A percentile compares a stretch with the other conserved stretches of the same genome.
Evolutionary conservation across 371 early-diverging fungal species (phyloP).

Genomic region (Parasitella parasitica): DNA sequence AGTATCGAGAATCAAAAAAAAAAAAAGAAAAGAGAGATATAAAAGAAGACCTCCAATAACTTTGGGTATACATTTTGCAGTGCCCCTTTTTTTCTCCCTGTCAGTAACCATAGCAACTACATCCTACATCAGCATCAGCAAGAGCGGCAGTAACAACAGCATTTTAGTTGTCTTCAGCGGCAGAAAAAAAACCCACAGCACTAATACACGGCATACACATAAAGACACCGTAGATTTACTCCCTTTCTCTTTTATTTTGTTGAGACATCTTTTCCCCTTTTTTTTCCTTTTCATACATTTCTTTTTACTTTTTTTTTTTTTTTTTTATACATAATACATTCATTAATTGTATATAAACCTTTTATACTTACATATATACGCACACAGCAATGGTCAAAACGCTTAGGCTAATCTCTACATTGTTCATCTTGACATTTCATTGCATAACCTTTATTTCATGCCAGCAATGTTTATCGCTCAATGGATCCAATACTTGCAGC

Average conservation of each 20-base stretch:
- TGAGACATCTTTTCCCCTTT: not conserved
- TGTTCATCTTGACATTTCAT: not conserved
- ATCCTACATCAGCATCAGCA: not conserved
- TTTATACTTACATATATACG: not conserved
- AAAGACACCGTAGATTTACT: not conserved
- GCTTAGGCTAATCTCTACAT: not conserved
- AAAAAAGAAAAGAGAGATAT: not conserved
- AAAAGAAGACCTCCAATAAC: not conserved
- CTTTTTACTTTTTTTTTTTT: not conserved
- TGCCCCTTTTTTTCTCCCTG: conserved; percentile 2
- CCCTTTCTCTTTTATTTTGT: not conserved
- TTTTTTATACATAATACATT: not conserved
- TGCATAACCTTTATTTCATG: not conserved
- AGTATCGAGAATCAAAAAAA: not conserved
- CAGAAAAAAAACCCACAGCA: not conserved
- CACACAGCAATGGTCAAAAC: not conserved
- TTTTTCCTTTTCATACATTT: not conserved
- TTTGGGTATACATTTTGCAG: not conserved
- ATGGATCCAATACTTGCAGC: conserved; percentile 13
- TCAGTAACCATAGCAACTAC: not conserved
- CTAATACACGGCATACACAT: not conserved
- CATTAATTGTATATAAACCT: not conserved
- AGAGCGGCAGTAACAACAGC: not conserved
- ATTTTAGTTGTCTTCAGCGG: not conserved
- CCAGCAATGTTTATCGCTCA: conserved; percentile 22